Evolutionary conservation across 1,284 basidiomycete species (phyloP).

Genomic region (Crocinoboletus sp.): DNA sequence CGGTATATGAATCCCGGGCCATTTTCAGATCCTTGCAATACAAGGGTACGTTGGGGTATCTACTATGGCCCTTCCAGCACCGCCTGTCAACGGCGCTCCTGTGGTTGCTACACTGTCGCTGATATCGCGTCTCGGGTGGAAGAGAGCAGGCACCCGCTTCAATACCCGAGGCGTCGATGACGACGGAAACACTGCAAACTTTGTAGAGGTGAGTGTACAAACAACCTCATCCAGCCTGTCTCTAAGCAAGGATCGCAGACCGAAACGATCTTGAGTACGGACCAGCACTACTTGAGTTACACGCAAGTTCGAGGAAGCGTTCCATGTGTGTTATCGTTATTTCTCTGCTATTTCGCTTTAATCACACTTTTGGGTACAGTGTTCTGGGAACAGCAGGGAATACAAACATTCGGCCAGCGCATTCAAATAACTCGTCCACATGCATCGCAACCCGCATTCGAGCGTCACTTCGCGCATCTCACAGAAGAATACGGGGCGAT

Average conservation of each 20-base stretch:
- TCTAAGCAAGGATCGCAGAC: slow-evolving; percentile 49
- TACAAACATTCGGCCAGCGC: slow-evolving; percentile 85
- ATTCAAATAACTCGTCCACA: slow-evolving; percentile 95
- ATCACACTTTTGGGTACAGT: slow-evolving; percentile 44
- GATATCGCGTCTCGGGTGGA: slow-evolving; percentile 89
- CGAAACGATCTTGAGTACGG: slow-evolving; percentile 85
- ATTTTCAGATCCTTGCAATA: slow-evolving; percentile 72
- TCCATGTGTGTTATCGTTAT: slow-evolving; percentile 71
- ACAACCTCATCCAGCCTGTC: background rate
- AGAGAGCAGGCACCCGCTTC: slow-evolving; percentile 95
- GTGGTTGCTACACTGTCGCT: slow-evolving; percentile 69
- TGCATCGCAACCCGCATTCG: slow-evolving; percentile 94
- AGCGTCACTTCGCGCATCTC: slow-evolving; percentile 87
- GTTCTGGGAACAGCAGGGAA: slow-evolving; percentile 97
- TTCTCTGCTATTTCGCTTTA: slow-evolving; percentile 12
- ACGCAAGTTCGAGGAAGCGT: slow-evolving; percentile 93
- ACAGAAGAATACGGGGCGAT: slow-evolving; percentile 77
- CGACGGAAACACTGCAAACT: slow-evolving; percentile 96
- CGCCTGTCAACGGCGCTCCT: slow-evolving; percentile 64
- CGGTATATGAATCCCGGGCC: slow-evolving; percentile 13
- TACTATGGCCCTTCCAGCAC: slow-evolving; percentile 66
- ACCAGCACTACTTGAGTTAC: slow-evolving; percentile 84
- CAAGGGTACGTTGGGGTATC: slow-evolving; percentile 87
- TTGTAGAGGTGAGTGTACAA: slow-evolving; percentile 73
- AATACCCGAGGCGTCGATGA: slow-evolving; percentile 98